Base-by-base conservation (phyloP, 2,329 filamentous ascomycete genomes). In the Karstenula rhodostoma region DNA sequence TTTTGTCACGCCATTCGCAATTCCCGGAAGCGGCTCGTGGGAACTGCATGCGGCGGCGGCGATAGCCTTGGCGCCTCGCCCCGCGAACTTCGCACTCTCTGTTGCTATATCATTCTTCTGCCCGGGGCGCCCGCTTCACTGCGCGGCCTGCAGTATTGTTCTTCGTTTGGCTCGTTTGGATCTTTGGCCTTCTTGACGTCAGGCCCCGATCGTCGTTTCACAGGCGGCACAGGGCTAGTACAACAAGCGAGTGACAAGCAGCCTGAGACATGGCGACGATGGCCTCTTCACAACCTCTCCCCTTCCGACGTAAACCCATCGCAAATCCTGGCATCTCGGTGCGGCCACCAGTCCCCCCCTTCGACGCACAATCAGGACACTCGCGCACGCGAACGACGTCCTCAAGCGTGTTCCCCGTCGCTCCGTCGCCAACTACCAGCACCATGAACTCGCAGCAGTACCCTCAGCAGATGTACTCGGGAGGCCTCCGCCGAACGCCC, bases 401-500 rank as follows among this genome's bases (percentile, higher is more conserved):
- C 50, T 79, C 77, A 7, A 74, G 74, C 65, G 59, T 76, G 55
- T 77, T 73, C 61, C 74, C 71, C 40, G 19, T 56, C 42, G 55
- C 59, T 55, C 54, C 66, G 43, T 61, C 68, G 56, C 63, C 71
- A 56, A 67, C 75, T 43, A 62, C 68, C 47, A 60, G 66, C 67
- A 73, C 69, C 62, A 74, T 75, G 72, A 71, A 66, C 58, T 68
- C 72, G 60, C 73, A 76, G 60, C 73, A 76, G 60, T 76, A 75
- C 55, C 61, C 65, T 15, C 55, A 73, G 68, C 60, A 67, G 63
- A 53, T 74, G 61, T 76, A 77, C 64, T 71, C 73, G 63, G 67
- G 68, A 61, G 72, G 69, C 42, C 74, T 74, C 56, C 75, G 84
- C 75, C 89, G 76, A 81, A 92, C 77, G 79, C 90, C 78, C 79